Percentiles rank a stretch among this genome's conserved stretches.
Evolutionary conservation across 2,329 filamentous ascomycete species (phyloP).

Genomic region (Penicillium sp.): DNA sequence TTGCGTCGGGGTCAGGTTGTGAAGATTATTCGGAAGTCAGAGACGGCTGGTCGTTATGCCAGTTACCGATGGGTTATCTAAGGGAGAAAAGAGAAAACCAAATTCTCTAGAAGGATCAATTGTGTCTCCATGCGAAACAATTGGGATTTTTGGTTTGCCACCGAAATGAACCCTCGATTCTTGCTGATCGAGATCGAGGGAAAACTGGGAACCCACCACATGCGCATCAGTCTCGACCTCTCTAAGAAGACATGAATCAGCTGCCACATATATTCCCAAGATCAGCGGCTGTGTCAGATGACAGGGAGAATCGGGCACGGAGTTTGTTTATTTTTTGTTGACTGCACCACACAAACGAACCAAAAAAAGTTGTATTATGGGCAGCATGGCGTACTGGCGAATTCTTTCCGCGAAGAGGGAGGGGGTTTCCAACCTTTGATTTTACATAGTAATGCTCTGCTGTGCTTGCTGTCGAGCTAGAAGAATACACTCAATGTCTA

Average conservation of each 20-base stretch:
- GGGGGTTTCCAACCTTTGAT: constrained; percentile 18
- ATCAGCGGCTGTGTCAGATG: not conserved
- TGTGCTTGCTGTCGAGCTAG: constrained; percentile 19
- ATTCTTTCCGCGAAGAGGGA: constrained; percentile 27
- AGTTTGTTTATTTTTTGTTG: constrained; percentile 17
- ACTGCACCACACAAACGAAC: constrained; percentile 17
- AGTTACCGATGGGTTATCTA: constrained; percentile 76
- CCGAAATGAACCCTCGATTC: not conserved
- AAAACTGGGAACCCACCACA: not conserved
- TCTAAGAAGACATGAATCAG: not conserved
- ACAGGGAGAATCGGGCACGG: constrained; percentile 19
- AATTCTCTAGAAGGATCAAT: not conserved
- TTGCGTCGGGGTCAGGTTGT: constrained; percentile 91
- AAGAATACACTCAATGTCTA: constrained; percentile 18
- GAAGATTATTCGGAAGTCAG: constrained; percentile 94
- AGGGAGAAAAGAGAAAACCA: constrained; percentile 3
- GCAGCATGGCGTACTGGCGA: constrained; percentile 43
- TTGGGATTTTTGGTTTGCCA: not conserved
- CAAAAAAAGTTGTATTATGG: constrained; percentile 37
- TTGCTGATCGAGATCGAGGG: not conserved
- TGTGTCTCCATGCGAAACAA: not conserved
- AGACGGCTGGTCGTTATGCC: constrained; percentile 94
- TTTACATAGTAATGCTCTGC: constrained; percentile 24
- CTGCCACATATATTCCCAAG: not conserved
- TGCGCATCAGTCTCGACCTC: not conserved